Evolutionary conservation across 441 rosid species (phyloP).

Genomic region (Croton laevigatus): DNA sequence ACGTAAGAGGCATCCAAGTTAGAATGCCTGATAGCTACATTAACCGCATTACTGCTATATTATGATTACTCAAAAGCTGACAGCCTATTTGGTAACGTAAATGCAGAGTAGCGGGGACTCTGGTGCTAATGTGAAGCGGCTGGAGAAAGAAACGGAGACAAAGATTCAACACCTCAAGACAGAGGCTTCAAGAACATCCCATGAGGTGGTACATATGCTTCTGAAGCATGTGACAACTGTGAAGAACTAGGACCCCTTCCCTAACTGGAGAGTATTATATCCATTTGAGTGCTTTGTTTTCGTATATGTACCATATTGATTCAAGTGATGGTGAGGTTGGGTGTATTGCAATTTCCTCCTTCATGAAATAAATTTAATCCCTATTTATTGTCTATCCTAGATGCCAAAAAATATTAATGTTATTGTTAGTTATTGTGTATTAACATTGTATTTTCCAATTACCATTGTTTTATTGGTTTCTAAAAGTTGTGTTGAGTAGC

Average conservation of each 20-base stretch:
- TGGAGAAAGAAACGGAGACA: constrained; percentile 72
- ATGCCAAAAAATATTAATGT: too few species aligned
- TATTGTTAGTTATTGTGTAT: neutral
- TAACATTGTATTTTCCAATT: neutral
- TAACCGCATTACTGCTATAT: neutral
- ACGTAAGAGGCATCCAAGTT: neutral
- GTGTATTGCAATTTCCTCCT: constrained; percentile 14
- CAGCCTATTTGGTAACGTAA: neutral
- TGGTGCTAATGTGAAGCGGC: constrained; percentile 87
- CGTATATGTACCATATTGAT: neutral
- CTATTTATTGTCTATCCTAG: neutral
- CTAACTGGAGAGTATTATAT: neutral
- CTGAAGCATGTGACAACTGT: constrained; percentile 65
- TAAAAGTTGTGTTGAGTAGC: neutral
- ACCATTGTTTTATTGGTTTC: neutral
- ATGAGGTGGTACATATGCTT: constrained; percentile 72
- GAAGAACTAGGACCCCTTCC: constrained; percentile 43
- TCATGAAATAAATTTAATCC: constrained; percentile 19
- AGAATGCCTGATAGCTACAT: neutral
- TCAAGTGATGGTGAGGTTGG: constrained; percentile 1
- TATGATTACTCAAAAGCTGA: constrained; percentile 14
- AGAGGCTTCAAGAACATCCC: constrained; percentile 58
- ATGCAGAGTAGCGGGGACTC: constrained; percentile 82
- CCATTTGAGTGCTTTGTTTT: neutral
- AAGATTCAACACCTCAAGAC: constrained; percentile 61